Evolutionary conservation across 148 eudicot species (phyloP), one percentile per base, ranked within the genome.

Genomic region (Heliosperma pusillum): DNA sequence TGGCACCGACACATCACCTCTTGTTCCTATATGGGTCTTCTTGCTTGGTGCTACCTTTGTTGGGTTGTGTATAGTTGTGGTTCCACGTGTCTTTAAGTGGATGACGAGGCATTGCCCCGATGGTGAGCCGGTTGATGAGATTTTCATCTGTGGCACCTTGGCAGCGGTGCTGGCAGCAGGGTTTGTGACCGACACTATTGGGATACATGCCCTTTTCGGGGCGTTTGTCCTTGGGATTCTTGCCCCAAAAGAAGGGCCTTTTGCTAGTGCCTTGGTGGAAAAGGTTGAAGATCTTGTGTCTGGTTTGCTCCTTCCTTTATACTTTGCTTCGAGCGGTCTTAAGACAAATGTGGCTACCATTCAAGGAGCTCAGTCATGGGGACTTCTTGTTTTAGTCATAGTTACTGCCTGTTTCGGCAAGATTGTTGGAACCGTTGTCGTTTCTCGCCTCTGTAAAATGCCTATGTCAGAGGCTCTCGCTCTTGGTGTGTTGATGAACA

Each of bases 241-340:
- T 47, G 84, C 89, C 9, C 97, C 97, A 0, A 90, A 92, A 58
- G 92, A 92, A 21, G 97, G 97, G 42, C 89, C 95, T 0, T 82
- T 92, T 24, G 85, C 92, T 0, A 85, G 89, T 42, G 94, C 88
- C n/a, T 81, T 92, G 3, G 92, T 92, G 65, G 97, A 92, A 64
- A 92, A 92, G 61, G 92, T 92, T 0, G 97, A 92, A 79, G 97
- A 92, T 82, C 89, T 92, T 7, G 97, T 90, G 2, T 89, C 95
- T 5, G 89, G 97, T 16, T 84, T 92, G 7, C 88, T 92, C 53
- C 92, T 92, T 68, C 97, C 97, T 10, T 55, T 92, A 78, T 92
- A 90, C 78, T 92, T 92, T n/a, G 92, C 84, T 4, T 92, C 95
- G 0, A 92, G 95, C 60, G 94, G 97, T 12, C 85, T 92, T 30